phyloP scores from a whole-genome alignment of 2,329 filamentous ascomycete species.

The Ustilaginoidea virens region DNA sequence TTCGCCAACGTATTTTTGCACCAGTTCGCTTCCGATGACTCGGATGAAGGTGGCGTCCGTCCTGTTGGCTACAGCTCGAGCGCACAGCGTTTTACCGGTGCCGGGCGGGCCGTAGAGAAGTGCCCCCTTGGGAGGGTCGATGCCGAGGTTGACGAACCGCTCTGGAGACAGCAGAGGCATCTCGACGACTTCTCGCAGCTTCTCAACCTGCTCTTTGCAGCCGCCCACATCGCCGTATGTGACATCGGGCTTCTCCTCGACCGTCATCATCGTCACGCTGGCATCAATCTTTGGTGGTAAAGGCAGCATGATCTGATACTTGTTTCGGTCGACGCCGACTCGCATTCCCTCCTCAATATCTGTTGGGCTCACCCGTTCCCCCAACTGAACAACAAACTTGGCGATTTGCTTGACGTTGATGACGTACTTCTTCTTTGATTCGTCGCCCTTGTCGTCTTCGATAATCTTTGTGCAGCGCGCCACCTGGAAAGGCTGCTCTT shows the following conservation, averaged over 20 bases:
- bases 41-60: constrained; percentile 98
- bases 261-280: constrained; percentile 99
- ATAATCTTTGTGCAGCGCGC: constrained; percentile 99
- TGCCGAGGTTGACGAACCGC: constrained; percentile 95
- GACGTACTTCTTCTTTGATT: constrained; percentile 98
- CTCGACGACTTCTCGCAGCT: constrained; percentile 94
- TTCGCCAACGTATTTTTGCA: constrained; percentile 98
- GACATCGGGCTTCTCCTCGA: constrained; percentile 98
- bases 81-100: constrained; percentile 98
- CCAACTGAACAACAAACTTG: constrained; percentile 96
- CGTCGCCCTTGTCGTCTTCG: constrained; percentile 78
- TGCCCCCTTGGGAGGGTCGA: constrained; percentile 95
- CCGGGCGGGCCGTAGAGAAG: constrained; percentile 92
- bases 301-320: constrained; percentile 96
- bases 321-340: constrained; percentile 94
- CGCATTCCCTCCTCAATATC: constrained; percentile 99
- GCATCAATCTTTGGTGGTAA: constrained; percentile 97
- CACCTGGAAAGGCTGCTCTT: constrained; percentile 95
- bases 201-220: constrained; percentile 99
- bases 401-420: constrained; percentile 99
- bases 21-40: constrained; percentile 93
- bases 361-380: constrained; percentile 89
- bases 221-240: constrained; percentile 98
- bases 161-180: constrained; percentile 95
- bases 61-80: constrained; percentile 90